Evolutionary conservation across 768 basidiomycete genomes (phyloP).

Genomic region (Pulveroboletus sp.): DNA sequence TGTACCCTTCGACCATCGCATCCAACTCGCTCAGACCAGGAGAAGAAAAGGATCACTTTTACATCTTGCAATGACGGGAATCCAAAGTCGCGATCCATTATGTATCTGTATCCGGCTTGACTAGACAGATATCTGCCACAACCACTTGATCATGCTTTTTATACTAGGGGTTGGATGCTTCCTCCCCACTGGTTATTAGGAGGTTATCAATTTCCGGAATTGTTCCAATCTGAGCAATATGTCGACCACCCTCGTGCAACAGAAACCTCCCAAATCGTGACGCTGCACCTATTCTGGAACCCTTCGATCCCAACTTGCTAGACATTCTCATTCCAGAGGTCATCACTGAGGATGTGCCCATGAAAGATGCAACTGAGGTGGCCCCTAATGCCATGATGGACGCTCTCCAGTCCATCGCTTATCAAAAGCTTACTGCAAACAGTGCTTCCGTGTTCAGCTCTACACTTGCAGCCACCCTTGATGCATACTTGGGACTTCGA

Average conservation of each 20-base stretch:
- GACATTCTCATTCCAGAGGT: constrained; percentile 51
- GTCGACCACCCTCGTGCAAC: not conserved
- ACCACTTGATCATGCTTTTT: too few relatives aligned
- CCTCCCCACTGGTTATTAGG: too few relatives aligned
- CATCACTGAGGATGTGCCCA: not conserved
- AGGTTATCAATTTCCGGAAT: too few relatives aligned
- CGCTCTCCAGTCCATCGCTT: constrained; percentile 40
- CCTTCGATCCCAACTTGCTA: constrained; percentile 53
- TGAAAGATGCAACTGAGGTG: not conserved
- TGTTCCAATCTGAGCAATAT: too few relatives aligned
- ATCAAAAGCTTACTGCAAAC: constrained; percentile 50
- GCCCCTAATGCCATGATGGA: constrained; percentile 50
- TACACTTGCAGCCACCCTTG: constrained; percentile 48
- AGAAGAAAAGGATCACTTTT: too few relatives aligned
- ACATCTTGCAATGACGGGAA: too few relatives aligned
- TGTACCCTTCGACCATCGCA: too few relatives aligned
- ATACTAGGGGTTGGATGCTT: too few relatives aligned
- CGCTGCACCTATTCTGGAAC: constrained; percentile 57
- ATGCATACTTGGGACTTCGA: constrained; percentile 51
- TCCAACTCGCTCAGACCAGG: too few relatives aligned
- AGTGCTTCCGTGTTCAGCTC: constrained; percentile 47
- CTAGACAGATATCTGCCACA: too few relatives aligned
- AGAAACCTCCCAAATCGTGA: constrained; percentile 40
- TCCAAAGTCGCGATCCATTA: too few relatives aligned
- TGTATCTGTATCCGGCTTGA: too few relatives aligned